A percentile compares a stretch with the other conserved stretches of the same genome.
Conservation (phyloP, 2,329 filamentous ascomycete genomes). For the Xylaria sp. region DNA sequence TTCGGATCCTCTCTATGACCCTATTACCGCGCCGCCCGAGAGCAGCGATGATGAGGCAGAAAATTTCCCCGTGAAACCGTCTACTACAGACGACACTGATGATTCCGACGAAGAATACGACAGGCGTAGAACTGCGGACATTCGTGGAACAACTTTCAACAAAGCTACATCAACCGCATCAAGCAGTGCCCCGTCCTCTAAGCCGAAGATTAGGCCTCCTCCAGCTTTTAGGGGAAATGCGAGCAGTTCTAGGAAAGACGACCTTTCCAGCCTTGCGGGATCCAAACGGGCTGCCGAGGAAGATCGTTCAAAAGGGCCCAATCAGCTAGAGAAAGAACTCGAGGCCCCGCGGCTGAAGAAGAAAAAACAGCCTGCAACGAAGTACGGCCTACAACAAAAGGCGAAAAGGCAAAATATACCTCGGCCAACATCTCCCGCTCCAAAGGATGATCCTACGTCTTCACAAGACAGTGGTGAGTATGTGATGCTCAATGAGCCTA, state of each 20-base stretch:
- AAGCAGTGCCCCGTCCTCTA: neutral
- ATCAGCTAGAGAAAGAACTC: slow-evolving; percentile 33
- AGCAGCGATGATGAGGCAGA: slow-evolving; percentile 45
- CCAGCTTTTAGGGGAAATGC: neutral
- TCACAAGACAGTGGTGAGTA: slow-evolving; percentile 33
- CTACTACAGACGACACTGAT: slow-evolving; percentile 15
- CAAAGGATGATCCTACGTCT: slow-evolving; percentile 33
- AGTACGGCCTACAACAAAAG: slow-evolving; percentile 34
- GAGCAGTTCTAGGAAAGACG: slow-evolving; percentile 22
- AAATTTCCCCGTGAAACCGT: slow-evolving; percentile 21
- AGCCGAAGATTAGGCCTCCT: neutral
- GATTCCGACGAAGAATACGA: slow-evolving; percentile 48
- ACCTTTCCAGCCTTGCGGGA: slow-evolving; percentile 38
- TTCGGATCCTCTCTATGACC: slow-evolving; percentile 36
- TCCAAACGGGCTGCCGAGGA: slow-evolving; percentile 45
- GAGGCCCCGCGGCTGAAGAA: slow-evolving; percentile 31
- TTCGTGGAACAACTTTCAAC: slow-evolving; percentile 52
- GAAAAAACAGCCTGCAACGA: slow-evolving; percentile 28
- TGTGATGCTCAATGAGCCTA: neutral
- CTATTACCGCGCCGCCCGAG: slow-evolving; percentile 44
- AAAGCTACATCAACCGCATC: slow-evolving; percentile 15
- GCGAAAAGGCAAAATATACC: slow-evolving; percentile 36
- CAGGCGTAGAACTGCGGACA: slow-evolving; percentile 45
- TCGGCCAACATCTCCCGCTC: slow-evolving; percentile 30
- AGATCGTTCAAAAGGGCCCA: slow-evolving; percentile 13